Conservation (phyloP, 2,329 filamentous ascomycete species). For the Penicillium aurantiogriseum region DNA sequence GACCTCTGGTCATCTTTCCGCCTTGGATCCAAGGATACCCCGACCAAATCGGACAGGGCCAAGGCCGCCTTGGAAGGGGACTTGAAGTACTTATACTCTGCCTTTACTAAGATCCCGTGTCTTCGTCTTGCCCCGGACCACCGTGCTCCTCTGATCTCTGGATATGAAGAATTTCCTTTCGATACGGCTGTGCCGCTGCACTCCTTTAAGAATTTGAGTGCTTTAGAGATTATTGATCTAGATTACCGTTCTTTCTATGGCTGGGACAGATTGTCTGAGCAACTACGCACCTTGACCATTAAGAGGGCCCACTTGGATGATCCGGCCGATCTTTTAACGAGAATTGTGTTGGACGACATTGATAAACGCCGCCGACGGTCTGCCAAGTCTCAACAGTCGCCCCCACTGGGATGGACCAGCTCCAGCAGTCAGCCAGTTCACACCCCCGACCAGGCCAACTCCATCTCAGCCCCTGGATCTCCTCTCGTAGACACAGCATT, state of each 20-base stretch:
- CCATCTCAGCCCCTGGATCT: constrained; percentile 68
- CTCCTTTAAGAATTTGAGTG: constrained; percentile 94
- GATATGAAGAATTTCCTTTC: constrained; percentile 97
- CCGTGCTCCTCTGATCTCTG: constrained; percentile 82
- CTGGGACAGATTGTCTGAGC: constrained; percentile 91
- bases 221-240: constrained; percentile 89
- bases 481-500: constrained; percentile 52
- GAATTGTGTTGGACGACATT: constrained; percentile 95
- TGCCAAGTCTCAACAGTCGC: constrained; percentile 79
- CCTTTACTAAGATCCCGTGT: constrained; percentile 97
- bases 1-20: constrained; percentile 87
- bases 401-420: constrained; percentile 65
- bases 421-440: constrained; percentile 61
- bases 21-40: constrained; percentile 73
- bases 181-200: constrained; percentile 96
- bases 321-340: constrained; percentile 81
- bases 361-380: constrained; percentile 86
- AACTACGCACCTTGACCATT: constrained; percentile 82
- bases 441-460: constrained; percentile 62
- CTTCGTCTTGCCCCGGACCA: constrained; percentile 88
- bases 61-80: constrained; percentile 83
- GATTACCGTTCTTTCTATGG: constrained; percentile 97
- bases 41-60: constrained; percentile 82
- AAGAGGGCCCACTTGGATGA: constrained; percentile 87
- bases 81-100: constrained; percentile 93